Conservation (phyloP, 345 rosid species). For the Eucalyptus albens region DNA sequence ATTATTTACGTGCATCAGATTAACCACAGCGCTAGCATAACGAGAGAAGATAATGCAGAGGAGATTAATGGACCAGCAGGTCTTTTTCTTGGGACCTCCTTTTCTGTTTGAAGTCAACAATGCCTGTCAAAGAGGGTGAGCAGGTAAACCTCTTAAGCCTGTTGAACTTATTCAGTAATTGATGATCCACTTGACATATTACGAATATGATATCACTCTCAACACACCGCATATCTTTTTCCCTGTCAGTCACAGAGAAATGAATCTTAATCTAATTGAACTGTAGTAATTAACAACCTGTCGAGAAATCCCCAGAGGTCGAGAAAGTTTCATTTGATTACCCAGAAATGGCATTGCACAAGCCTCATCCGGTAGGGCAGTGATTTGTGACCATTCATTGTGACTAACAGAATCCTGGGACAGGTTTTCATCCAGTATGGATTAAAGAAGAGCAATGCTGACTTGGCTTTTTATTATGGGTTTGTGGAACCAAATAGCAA, state of each 20-base stretch:
- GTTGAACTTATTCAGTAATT: too few species aligned
- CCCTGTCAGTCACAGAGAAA: neutral
- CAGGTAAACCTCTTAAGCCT: too few species aligned
- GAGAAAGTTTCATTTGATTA: neutral
- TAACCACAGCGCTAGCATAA: neutral
- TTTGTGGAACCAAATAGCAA: neutral
- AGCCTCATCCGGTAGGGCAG: neutral
- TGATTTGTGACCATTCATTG: neutral
- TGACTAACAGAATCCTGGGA: neutral
- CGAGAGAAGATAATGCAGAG: too few species aligned
- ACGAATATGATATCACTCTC: neutral
- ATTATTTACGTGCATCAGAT: too few species aligned
- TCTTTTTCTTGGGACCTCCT: too few species aligned
- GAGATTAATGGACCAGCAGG: too few species aligned
- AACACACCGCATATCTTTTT: neutral
- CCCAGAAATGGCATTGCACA: neutral
- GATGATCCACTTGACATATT: too few species aligned
- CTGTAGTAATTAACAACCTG: neutral
- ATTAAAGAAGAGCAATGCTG: constrained; percentile 5
- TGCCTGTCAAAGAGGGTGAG: too few species aligned
- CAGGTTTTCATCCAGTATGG: constrained; percentile 9
- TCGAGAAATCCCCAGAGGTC: neutral
- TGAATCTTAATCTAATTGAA: neutral
- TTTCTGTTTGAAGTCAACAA: too few species aligned
- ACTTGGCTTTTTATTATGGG: constrained; percentile 5